Conservation (phyloP, 1,139 yeast species). For the Scheffersomyces segobiensis region DNA sequence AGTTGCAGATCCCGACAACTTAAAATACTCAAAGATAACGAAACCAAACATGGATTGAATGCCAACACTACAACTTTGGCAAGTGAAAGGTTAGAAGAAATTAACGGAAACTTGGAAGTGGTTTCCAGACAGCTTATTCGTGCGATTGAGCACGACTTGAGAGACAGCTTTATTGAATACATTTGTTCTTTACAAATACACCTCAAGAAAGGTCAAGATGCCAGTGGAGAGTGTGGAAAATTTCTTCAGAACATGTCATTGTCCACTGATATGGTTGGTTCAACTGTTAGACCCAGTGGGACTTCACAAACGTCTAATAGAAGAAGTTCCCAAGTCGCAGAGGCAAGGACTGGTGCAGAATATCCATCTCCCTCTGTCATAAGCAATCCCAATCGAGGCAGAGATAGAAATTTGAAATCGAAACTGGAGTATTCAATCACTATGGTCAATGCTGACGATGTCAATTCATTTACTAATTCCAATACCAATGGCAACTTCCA, state of each 20-base stretch:
- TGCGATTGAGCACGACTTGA: conserved; percentile 46
- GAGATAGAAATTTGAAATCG: background rate
- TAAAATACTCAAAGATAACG: conserved; percentile 37
- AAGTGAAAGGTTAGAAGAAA: conserved; percentile 51
- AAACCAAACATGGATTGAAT: conserved; percentile 47
- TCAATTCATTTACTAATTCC: background rate
- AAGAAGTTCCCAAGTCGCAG: background rate
- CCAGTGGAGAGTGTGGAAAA: conserved; percentile 7
- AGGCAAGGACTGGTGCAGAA: background rate
- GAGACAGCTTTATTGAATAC: conserved; percentile 46
- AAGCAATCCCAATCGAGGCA: background rate
- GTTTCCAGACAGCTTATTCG: conserved; percentile 51
- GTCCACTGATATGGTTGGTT: conserved; percentile 28
- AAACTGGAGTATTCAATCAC: background rate
- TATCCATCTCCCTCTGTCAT: background rate
- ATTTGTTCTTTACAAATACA: conserved; percentile 34
- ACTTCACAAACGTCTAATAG: background rate
- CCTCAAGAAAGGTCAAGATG: conserved; percentile 28
- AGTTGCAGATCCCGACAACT: conserved; percentile 33
- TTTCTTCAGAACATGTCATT: background rate
- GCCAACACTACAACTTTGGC: conserved; percentile 39
- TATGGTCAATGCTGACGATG: background rate
- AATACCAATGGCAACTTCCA: background rate
- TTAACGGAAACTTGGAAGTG: conserved; percentile 44
- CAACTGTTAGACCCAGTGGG: background rate